Percentiles rank a stretch among this genome's conserved stretches.
Conservation (phyloP, 2,329 filamentous ascomycete species). For the Tolypocladium ophioglossoides region DNA sequence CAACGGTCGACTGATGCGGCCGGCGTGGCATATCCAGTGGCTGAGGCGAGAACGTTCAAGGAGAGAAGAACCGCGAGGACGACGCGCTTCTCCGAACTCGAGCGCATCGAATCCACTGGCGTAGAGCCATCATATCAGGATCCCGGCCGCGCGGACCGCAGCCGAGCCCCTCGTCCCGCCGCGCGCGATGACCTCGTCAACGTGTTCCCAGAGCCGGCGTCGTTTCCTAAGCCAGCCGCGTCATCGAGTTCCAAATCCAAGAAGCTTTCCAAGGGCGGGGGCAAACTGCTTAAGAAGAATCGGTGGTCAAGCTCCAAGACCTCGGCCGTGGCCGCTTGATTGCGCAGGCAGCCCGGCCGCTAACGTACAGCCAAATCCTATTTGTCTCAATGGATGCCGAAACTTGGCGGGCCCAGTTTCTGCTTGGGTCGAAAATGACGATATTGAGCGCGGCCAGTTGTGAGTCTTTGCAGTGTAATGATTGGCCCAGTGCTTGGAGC, state of each 20-base stretch:
- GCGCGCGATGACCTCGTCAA: slow-evolving; percentile 10
- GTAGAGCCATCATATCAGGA: slow-evolving; percentile 6
- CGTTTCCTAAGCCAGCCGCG: slow-evolving; percentile 6
- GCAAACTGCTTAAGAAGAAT: slow-evolving; percentile 14
- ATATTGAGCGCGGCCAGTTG: background rate
- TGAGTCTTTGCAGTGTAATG: background rate
- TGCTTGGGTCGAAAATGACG: background rate
- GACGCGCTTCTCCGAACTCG: slow-evolving; percentile 19
- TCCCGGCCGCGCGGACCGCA: slow-evolving; percentile 2
- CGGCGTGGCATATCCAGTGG: background rate
- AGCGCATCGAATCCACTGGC: slow-evolving; percentile 17
- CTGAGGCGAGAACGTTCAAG: slow-evolving; percentile 3
- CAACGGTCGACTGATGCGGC: background rate
- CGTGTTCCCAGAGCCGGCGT: slow-evolving; percentile 11
- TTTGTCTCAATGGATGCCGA: background rate
- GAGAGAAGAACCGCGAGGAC: slow-evolving; percentile 11
- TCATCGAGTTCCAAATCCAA: slow-evolving; percentile 12
- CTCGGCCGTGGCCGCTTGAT: slow-evolving; percentile 7
- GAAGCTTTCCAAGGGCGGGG: slow-evolving; percentile 20
- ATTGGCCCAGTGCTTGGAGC: background rate
- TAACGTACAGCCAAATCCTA: background rate
- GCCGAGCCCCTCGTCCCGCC: slow-evolving; percentile 5
- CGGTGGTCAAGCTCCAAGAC: slow-evolving; percentile 12
- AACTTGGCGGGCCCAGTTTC: background rate
- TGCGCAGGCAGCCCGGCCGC: background rate